Percentiles rank a stretch among this genome's conserved stretches.
Evolutionary conservation across 83 land plant species (phyloP).

Genomic region (Diphasiastrum complanatum): DNA sequence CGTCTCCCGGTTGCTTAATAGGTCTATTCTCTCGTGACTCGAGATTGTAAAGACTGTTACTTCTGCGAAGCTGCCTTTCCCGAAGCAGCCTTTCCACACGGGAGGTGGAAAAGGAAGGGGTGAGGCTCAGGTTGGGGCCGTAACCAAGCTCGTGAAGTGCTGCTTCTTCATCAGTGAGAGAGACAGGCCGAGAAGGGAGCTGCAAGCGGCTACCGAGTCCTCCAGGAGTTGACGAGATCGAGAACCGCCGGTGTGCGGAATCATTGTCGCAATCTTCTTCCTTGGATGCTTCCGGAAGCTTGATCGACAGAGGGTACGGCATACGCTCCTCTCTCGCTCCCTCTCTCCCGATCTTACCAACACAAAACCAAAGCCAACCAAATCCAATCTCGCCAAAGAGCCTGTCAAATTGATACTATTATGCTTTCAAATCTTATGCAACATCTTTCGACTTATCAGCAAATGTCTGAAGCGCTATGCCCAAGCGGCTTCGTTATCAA

Average conservation of each 20-base stretch:
- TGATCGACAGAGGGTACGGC: conserved; percentile 18
- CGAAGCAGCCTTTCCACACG: conserved; percentile 32
- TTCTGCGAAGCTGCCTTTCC: conserved; percentile 30
- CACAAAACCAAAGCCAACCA: background rate
- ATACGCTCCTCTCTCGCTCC: conserved; percentile 16
- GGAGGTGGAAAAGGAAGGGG: conserved; percentile 19
- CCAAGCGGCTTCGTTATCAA: no score
- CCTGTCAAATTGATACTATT: no score
- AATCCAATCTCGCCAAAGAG: no score
- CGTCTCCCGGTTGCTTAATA: conserved; percentile 11
- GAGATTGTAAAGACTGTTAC: conserved; percentile 9
- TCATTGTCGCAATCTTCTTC: conserved; percentile 15
- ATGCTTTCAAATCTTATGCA: no score
- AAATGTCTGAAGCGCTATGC: no score
- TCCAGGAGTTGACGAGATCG: conserved; percentile 19
- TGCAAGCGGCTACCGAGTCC: background rate
- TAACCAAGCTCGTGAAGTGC: conserved; percentile 10
- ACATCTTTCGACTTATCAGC: no score
- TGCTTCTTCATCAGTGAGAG: conserved; percentile 9
- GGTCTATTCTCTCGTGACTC: conserved; percentile 19
- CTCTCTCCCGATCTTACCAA: background rate
- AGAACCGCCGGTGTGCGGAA: conserved; percentile 6
- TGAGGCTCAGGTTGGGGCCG: conserved; percentile 11
- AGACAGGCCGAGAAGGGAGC: conserved; percentile 1
- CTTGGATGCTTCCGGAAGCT: conserved; percentile 13